Conservation (phyloP, 148 eudicot genomes). For the Chenopodium quinoa region DNA sequence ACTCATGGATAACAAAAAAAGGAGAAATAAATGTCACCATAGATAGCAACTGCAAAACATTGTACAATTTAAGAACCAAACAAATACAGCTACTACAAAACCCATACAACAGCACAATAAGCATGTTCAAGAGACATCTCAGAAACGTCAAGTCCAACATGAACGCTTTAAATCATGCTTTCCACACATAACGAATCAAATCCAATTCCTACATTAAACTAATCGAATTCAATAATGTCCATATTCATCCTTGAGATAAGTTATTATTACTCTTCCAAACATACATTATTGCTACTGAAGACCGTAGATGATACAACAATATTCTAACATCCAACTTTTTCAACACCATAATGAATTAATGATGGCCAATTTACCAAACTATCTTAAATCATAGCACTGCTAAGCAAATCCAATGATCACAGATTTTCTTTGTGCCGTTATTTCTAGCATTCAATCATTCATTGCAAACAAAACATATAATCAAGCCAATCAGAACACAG, state of each 20-base stretch:
- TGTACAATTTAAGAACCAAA: background rate
- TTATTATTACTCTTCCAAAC: background rate
- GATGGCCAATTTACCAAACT: background rate
- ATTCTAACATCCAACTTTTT: no score
- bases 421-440: background rate
- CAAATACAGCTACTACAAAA: background rate
- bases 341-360: background rate
- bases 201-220: background rate
- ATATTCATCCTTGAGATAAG: background rate
- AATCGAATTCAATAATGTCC: background rate
- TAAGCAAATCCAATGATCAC: background rate
- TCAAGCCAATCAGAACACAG: background rate
- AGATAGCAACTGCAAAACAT: background rate
- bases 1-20: background rate
- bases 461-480: background rate
- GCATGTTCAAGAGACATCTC: background rate
- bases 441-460: background rate
- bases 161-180: background rate
- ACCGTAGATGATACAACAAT: background rate
- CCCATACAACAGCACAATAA: background rate
- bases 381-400: background rate
- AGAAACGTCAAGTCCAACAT: background rate
- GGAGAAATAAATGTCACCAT: background rate
- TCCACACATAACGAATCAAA: background rate
- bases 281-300: background rate